A percentile compares a stretch with the other conserved stretches of the same genome.
These are phyloP conservation scores for Sphagnum magellanicum DNA, from an alignment of 228 moss, liverwort and hornwort species.

Conservation along the genomic window DNA sequence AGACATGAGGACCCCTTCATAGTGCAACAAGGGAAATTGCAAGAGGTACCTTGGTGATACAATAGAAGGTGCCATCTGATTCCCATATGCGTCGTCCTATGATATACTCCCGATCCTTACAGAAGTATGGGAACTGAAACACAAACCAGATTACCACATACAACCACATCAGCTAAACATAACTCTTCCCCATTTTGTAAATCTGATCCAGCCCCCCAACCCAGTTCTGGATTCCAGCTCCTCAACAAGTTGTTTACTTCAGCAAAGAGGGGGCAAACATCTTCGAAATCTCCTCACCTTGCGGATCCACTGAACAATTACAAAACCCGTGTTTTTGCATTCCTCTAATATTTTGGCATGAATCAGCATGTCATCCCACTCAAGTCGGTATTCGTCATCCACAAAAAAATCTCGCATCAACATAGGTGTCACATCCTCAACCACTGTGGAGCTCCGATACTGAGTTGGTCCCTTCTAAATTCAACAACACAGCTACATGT, in stretches of 20 bases:
- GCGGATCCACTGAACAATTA: slow-evolving; percentile 84
- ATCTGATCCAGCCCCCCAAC: too few species aligned
- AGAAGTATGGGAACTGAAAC: slow-evolving; percentile 80
- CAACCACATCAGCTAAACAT: too few species aligned
- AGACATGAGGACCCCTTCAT: too few species aligned
- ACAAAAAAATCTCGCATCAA: slow-evolving; percentile 84
- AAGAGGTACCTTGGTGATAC: slow-evolving; percentile 60
- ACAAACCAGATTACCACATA: too few species aligned
- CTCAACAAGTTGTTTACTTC: too few species aligned
- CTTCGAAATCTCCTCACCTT: slow-evolving; percentile 37
- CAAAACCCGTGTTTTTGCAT: slow-evolving; percentile 59
- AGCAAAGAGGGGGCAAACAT: too few species aligned
- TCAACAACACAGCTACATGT: too few species aligned
- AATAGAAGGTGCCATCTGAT: slow-evolving; percentile 53
- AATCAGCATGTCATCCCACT: slow-evolving; percentile 96
- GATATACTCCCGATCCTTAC: slow-evolving; percentile 93
- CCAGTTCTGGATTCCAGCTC: too few species aligned
- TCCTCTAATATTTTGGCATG: slow-evolving; percentile 54
- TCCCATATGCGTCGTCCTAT: slow-evolving; percentile 87
- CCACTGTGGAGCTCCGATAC: slow-evolving; percentile 65
- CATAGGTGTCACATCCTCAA: slow-evolving; percentile 53
- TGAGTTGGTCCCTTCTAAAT: slow-evolving; percentile 68
- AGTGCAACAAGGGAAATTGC: too few species aligned
- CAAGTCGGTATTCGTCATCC: slow-evolving; percentile 80
- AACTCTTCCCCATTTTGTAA: too few species aligned